Percentiles rank a stretch among this genome's conserved stretches.
Evolutionary conservation across 495 filamentous ascomycete genomes (phyloP).

Genomic region (Neurospora tetrasperma): DNA sequence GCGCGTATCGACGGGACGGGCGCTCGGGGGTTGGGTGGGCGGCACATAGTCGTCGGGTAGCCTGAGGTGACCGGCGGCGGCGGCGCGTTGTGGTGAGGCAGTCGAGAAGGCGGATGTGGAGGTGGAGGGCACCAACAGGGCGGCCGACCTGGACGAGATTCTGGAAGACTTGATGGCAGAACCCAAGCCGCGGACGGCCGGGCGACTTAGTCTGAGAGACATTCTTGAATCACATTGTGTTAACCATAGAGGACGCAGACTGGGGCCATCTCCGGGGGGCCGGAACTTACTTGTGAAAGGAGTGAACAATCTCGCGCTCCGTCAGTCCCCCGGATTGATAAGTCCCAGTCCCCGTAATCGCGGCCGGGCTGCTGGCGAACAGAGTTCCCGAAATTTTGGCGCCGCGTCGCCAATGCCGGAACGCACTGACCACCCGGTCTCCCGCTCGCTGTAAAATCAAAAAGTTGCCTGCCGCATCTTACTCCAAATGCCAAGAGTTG

Average conservation of each 20-base stretch:
- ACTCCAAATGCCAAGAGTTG: background rate
- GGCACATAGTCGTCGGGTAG: conserved; percentile 48
- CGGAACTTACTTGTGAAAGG: background rate
- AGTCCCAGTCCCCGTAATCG: background rate
- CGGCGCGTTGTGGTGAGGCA: conserved; percentile 26
- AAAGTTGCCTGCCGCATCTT: background rate
- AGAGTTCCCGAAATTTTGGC: conserved; percentile 22
- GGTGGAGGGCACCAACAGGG: conserved; percentile 12
- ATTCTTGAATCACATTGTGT: conserved; percentile 9
- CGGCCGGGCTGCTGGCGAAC: background rate
- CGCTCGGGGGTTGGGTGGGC: conserved; percentile 74
- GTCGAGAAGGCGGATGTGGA: conserved; percentile 6
- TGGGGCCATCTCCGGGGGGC: background rate
- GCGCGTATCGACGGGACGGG: conserved; percentile 73
- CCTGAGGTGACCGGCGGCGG: conserved; percentile 34
- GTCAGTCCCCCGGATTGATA: background rate
- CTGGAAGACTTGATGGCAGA: conserved; percentile 14
- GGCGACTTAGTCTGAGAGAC: conserved; percentile 24
- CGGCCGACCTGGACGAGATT: conserved; percentile 7
- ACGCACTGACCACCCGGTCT: background rate
- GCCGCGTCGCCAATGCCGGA: background rate
- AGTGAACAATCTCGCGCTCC: background rate
- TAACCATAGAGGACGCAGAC: background rate
- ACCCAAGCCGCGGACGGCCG: conserved; percentile 18
- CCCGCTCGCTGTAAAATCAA: background rate